A percentile compares a stretch with the other conserved stretches of the same genome.
Evolutionary conservation across 495 filamentous ascomycete species (phyloP).

Genomic region (Cercophora sp.): DNA sequence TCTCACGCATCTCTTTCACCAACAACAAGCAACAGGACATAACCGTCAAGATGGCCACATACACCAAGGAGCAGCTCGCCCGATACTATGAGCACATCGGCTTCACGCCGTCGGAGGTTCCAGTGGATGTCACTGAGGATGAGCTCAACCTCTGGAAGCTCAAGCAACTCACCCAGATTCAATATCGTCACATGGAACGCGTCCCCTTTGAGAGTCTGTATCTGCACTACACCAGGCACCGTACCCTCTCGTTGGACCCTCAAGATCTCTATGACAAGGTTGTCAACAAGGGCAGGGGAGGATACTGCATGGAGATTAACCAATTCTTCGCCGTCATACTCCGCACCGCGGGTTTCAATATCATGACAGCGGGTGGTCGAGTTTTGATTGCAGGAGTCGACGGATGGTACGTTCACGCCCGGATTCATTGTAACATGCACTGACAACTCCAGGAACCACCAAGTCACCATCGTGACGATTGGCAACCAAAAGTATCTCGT

Average conservation of each 20-base stretch:
- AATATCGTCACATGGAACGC: conserved; percentile 50
- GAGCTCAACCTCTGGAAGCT: conserved; percentile 26
- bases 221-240: conserved; percentile 46
- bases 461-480: conserved; percentile 65
- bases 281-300: conserved; percentile 50
- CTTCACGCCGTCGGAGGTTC: background rate
- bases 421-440: too few species aligned
- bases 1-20: too few species aligned
- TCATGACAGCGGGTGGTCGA: conserved; percentile 44
- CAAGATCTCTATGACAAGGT: conserved; percentile 62
- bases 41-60: conserved; percentile 17
- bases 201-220: conserved; percentile 71
- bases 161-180: conserved; percentile 40
- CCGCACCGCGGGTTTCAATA: conserved; percentile 55
- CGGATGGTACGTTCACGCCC: conserved; percentile 33
- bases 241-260: conserved; percentile 52
- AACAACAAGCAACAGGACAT: background rate
- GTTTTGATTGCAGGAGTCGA: conserved; percentile 28
- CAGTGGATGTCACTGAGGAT: background rate
- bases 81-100: conserved; percentile 32
- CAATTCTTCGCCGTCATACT: conserved; percentile 63
- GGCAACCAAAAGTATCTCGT: conserved; percentile 49
- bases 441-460: conserved; percentile 71
- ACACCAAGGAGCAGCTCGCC: conserved; percentile 23
- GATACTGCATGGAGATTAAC: conserved; percentile 77